Base-by-base conservation (phyloP, 371 early-diverging fungal genomes). In the Funneliformis caledonium region DNA sequence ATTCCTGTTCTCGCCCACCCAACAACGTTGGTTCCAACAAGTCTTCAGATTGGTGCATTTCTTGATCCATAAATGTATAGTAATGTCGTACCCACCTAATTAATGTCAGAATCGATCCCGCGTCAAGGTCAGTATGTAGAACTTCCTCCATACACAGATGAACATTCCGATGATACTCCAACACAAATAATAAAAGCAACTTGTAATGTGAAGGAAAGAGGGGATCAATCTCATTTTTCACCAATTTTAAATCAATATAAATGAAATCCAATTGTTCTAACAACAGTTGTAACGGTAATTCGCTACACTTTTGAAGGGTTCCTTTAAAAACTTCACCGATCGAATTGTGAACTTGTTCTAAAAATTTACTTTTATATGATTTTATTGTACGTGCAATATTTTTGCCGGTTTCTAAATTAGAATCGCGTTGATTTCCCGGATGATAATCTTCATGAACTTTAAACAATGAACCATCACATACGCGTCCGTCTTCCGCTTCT, bases 1-100 rank as follows among this genome's bases (percentile, higher is more conserved):
- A 86, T 64, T 89, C 91, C 45, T 96, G 94, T 84, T 99, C 98
- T 50, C 95, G 92, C 43, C 96, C 98, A 86, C 97, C 97, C 76
- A 99, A 85, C 42, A 99, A 83, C 64, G 92, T 88, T 16, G 99
- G 99, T 83, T 96, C 96, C 47, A 99, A 86, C 60, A 96, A 86
- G 78, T 97, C 97, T 84, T 97, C 95, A 0, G 95, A 90, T 16
- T 98, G 94, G 8, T 62, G 31, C 33, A 76, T 47, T n/a, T 76
- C 62, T 16, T 90, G 92, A 80, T 91, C 91, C 95, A 99, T 96
- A 45, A 88, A 93, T 22, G 86, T 85, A 85, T 97, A 94, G 85
- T 99, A 98, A 81, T 97, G 97, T 59, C 96, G 88, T 11, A 96
- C 94, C 93, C 97, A 98, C 12, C 94, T 89, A 76, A 97, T 83